A percentile compares a stretch with the other conserved stretches of the same genome.
These are phyloP conservation scores for Pseudotulostoma volvatum DNA, from an alignment of 495 filamentous ascomycete species.

Conservation along the genomic window DNA sequence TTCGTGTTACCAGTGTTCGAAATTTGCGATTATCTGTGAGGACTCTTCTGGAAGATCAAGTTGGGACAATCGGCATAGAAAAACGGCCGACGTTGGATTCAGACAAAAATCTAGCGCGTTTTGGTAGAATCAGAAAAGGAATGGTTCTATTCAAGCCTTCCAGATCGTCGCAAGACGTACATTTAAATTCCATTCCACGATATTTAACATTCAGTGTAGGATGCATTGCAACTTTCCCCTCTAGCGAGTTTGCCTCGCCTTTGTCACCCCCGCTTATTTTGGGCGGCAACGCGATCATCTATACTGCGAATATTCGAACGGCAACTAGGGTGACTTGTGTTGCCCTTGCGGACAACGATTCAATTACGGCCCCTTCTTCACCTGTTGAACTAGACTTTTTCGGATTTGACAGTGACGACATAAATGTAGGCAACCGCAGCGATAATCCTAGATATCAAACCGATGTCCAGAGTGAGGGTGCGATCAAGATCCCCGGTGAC, in stretches of 20 bases:
- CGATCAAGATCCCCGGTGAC: conserved; percentile 5
- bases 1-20: conserved; percentile 70
- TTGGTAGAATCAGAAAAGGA: conserved; percentile 55
- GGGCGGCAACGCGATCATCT: conserved; percentile 55
- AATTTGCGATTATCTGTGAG: conserved; percentile 75
- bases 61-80: conserved; percentile 74
- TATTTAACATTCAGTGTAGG: conserved; percentile 29
- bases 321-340: conserved; percentile 52
- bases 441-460: neutral
- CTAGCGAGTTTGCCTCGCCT: conserved; percentile 23
- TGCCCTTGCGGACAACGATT: conserved; percentile 21
- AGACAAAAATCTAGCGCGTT: conserved; percentile 10
- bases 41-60: conserved; percentile 61
- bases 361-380: conserved; percentile 16
- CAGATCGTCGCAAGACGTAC: conserved; percentile 26
- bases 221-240: conserved; percentile 31
- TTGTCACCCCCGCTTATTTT: conserved; percentile 31
- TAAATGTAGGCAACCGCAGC: conserved; percentile 10
- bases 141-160: conserved; percentile 52
- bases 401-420: conserved; percentile 41
- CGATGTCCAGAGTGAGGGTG: conserved; percentile 1
- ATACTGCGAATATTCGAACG: conserved; percentile 74
- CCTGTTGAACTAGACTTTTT: conserved; percentile 43
- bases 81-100: conserved; percentile 25
- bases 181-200: conserved; percentile 23